A percentile compares a stretch with the other conserved stretches of the same genome.
phyloP scores from a whole-genome alignment of 129 eudicot species.

The Kitagawia praeruptora region DNA sequence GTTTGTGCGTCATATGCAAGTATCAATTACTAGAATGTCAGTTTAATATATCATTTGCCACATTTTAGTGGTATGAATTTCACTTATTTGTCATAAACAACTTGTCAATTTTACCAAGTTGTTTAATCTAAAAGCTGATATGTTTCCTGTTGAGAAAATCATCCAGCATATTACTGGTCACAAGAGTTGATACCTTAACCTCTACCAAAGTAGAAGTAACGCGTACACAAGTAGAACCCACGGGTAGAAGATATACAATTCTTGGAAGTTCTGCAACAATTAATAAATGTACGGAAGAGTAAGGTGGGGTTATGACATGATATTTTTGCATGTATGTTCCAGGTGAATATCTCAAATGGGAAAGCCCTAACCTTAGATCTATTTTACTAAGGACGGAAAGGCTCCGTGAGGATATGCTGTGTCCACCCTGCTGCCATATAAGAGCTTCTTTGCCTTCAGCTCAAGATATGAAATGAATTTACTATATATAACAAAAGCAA shows the following conservation, averaged over 20 bases:
- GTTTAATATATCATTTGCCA: not conserved
- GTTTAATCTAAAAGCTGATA: too few species aligned
- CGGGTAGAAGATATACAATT: too few species aligned
- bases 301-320: not conserved
- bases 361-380: not conserved
- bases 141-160: too few species aligned
- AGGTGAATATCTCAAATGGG: not conserved
- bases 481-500: too few species aligned
- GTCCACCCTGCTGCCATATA: not conserved
- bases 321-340: not conserved
- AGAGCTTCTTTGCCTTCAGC: not conserved
- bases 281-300: not conserved
- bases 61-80: too few species aligned
- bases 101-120: too few species aligned
- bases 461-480: too few species aligned
- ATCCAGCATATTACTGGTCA: too few species aligned
- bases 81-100: too few species aligned
- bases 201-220: too few species aligned
- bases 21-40: not conserved
- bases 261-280: not conserved
- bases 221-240: too few species aligned
- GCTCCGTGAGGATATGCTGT: not conserved
- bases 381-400: not conserved
- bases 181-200: too few species aligned
- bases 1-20: not conserved